These are phyloP conservation scores for Sequoia sempervirens DNA, from an alignment of 75 land plant genomes.

Conservation along the genomic window DNA sequence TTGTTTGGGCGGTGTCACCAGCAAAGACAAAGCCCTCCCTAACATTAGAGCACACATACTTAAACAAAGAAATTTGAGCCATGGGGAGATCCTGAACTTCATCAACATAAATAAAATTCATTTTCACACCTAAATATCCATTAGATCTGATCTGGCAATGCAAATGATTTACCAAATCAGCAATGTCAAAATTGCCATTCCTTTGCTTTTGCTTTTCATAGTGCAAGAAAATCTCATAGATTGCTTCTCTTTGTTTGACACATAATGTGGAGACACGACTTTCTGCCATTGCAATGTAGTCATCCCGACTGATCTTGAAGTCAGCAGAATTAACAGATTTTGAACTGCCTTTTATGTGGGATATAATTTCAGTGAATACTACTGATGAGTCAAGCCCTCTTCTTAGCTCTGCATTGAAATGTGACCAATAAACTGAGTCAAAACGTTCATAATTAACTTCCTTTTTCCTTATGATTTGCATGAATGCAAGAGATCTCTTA, in stretches of 20 bases:
- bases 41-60: constrained; percentile 45
- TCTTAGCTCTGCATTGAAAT: constrained; percentile 34
- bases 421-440: constrained; percentile 51
- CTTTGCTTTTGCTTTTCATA: constrained; percentile 53
- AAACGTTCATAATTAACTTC: constrained; percentile 58
- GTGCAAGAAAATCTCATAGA: constrained; percentile 54
- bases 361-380: constrained; percentile 56
- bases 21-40: constrained; percentile 67
- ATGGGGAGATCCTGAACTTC: constrained; percentile 76
- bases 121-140: constrained; percentile 23
- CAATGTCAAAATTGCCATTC: constrained; percentile 50
- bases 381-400: constrained; percentile 49
- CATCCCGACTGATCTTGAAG: constrained; percentile 26
- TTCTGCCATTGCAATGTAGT: constrained; percentile 36
- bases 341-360: constrained; percentile 61
- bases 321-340: constrained; percentile 5
- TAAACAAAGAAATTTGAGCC: constrained; percentile 64
- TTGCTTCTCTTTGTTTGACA: constrained; percentile 32
- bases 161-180: constrained; percentile 58
- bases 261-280: constrained; percentile 29
- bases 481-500: constrained; percentile 21
- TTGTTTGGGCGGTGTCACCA: constrained; percentile 81
- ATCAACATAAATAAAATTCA: constrained; percentile 72
- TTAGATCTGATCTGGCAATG: constrained; percentile 29
- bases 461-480: constrained; percentile 20